phyloP scores from a whole-genome alignment of 495 filamentous ascomycete species.

The Xylaria curta region DNA sequence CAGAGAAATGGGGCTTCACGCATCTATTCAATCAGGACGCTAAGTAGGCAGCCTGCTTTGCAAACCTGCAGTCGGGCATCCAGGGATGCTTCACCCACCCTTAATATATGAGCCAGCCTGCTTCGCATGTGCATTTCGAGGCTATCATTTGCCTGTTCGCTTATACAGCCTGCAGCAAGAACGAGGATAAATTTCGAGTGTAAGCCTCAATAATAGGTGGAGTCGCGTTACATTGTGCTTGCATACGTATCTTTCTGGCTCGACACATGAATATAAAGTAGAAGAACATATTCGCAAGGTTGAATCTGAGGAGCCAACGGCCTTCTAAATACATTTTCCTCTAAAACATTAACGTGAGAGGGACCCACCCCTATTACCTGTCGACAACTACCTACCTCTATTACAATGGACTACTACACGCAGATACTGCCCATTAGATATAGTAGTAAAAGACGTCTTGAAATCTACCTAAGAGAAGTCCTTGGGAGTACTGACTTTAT shows the following conservation, averaged over 20 bases:
- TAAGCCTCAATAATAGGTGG: background rate
- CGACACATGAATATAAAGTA: background rate
- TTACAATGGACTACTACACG: background rate
- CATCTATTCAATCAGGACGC: background rate
- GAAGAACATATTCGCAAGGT: background rate
- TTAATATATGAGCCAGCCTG: background rate
- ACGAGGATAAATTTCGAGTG: background rate
- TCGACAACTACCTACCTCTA: background rate
- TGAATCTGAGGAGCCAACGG: too few species aligned
- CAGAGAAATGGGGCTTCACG: background rate
- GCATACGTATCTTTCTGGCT: too few species aligned
- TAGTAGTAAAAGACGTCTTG: background rate
- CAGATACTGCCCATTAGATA: constrained; percentile 7
- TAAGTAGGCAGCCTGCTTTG: too few species aligned
- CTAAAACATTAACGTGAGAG: background rate
- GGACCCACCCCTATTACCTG: background rate
- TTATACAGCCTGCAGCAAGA: background rate
- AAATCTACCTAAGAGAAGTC: background rate
- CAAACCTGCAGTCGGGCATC: background rate
- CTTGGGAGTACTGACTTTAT: background rate
- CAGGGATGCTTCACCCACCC: background rate
- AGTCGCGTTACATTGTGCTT: background rate
- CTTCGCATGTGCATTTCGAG: background rate
- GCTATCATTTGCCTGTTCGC: constrained; percentile 13
- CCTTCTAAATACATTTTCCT: background rate